These are phyloP conservation scores for Fimicolochytrium jonesii DNA, from an alignment of 192 early-diverging fungal genomes.

Conservation along the genomic window DNA sequence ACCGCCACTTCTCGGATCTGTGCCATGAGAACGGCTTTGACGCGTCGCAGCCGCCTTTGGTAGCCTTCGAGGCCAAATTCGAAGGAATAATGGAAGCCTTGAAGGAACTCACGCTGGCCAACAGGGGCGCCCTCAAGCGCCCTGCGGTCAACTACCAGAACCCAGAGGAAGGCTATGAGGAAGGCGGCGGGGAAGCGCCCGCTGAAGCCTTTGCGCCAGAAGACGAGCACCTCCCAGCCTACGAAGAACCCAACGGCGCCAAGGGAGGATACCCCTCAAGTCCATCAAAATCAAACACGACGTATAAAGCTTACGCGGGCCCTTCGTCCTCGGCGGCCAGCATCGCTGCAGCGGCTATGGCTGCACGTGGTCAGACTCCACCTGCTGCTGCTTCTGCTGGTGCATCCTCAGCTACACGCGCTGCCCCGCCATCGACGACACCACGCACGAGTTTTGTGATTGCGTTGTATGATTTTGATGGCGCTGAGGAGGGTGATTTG, in stretches of 20 bases:
- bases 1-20: slow-evolving; percentile 13
- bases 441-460: slow-evolving; percentile 39
- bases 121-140: too few species aligned
- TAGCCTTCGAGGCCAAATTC: slow-evolving; percentile 12
- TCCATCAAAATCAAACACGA: too few species aligned
- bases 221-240: too few species aligned
- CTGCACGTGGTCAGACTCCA: too few species aligned
- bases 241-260: too few species aligned
- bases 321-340: too few species aligned
- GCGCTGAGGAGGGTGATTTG: slow-evolving; percentile 76
- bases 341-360: too few species aligned
- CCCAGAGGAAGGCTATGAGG: neutral
- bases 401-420: neutral
- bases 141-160: too few species aligned
- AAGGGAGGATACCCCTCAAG: too few species aligned
- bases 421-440: neutral
- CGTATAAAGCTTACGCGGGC: too few species aligned
- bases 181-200: neutral
- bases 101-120: slow-evolving; percentile 5
- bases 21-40: slow-evolving; percentile 25
- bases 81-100: slow-evolving; percentile 19
- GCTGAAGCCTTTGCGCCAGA: too few species aligned
- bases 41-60: slow-evolving; percentile 3
- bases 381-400: neutral
- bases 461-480: slow-evolving; percentile 83